These are phyloP conservation scores for Fistulinella cinereoalba DNA, from an alignment of 1,284 basidiomycete species.

Conservation along the genomic window DNA sequence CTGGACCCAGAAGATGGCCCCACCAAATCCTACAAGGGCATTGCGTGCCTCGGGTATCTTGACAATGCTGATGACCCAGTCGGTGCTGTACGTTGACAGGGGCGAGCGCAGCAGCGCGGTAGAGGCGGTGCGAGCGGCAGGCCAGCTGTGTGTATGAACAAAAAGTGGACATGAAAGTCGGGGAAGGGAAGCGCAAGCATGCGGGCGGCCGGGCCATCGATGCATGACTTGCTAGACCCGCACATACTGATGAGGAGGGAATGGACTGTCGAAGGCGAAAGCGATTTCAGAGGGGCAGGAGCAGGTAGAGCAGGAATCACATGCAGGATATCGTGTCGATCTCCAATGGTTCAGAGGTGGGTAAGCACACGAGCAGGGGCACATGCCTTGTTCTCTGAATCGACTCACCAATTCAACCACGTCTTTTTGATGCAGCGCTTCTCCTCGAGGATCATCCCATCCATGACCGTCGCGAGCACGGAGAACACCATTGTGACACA, in stretches of 20 bases:
- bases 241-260: slow-evolving; percentile 92
- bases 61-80: slow-evolving; percentile 85
- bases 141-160: slow-evolving; percentile 79
- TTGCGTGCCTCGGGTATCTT: slow-evolving; percentile 78
- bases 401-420: slow-evolving; percentile 99
- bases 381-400: slow-evolving; percentile 84
- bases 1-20: slow-evolving; percentile 66
- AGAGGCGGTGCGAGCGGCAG: slow-evolving; percentile 69
- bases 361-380: neutral
- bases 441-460: slow-evolving; percentile 85
- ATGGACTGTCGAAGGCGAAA: slow-evolving; percentile 14
- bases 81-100: slow-evolving; percentile 52
- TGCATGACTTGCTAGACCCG: slow-evolving; percentile 92
- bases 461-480: slow-evolving; percentile 76
- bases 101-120: slow-evolving; percentile 59
- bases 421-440: slow-evolving; percentile 99
- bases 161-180: slow-evolving; percentile 87
- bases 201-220: slow-evolving; percentile 77
- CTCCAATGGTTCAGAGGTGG: slow-evolving; percentile 41
- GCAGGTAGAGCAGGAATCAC: slow-evolving; percentile 35
- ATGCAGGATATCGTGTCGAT: slow-evolving; percentile 68
- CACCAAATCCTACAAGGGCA: slow-evolving; percentile 68
- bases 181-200: slow-evolving; percentile 80
- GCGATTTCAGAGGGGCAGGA: slow-evolving; percentile 27
- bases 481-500: slow-evolving; percentile 99